These are phyloP conservation scores for Halophytophthora polymorphica DNA, from an alignment of 352 stramenopile genomes.

Conservation along the genomic window DNA sequence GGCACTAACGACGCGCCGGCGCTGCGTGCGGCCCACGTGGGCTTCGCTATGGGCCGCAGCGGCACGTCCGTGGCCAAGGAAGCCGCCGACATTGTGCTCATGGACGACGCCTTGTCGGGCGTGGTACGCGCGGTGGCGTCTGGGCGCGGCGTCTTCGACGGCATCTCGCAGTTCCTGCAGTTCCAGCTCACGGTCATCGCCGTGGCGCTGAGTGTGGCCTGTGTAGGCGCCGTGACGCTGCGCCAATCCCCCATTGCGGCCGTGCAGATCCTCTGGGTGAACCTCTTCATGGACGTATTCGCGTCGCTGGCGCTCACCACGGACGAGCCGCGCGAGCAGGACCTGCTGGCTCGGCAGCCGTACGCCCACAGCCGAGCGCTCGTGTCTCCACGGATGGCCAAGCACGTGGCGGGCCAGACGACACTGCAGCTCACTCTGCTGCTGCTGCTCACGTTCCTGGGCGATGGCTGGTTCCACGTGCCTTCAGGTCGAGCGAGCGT, in stretches of 20 bases:
- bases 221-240: conserved; percentile 65
- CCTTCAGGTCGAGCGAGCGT: conserved; percentile 22
- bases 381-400: conserved; percentile 89
- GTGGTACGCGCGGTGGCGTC: conserved; percentile 94
- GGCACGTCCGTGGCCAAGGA: conserved; percentile 93
- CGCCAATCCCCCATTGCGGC: conserved; percentile 80
- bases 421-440: conserved; percentile 89
- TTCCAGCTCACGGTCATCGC: conserved; percentile 97
- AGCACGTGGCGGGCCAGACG: conserved; percentile 90
- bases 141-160: conserved; percentile 94
- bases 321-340: conserved; percentile 76
- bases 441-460: conserved; percentile 74
- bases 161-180: conserved; percentile 95
- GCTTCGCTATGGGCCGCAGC: conserved; percentile 91
- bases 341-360: conserved; percentile 81
- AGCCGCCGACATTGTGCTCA: conserved; percentile 92
- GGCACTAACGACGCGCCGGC: conserved; percentile 92
- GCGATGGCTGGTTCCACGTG: conserved; percentile 39
- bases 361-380: conserved; percentile 83
- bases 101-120: conserved; percentile 94
- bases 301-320: conserved; percentile 92
- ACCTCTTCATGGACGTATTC: conserved; percentile 97
- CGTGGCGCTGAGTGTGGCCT: conserved; percentile 87
- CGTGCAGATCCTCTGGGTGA: conserved; percentile 96
- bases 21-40: conserved; percentile 81